Evolutionary conservation across 768 basidiomycete genomes (phyloP).

Genomic region (Grammothele lineata): DNA sequence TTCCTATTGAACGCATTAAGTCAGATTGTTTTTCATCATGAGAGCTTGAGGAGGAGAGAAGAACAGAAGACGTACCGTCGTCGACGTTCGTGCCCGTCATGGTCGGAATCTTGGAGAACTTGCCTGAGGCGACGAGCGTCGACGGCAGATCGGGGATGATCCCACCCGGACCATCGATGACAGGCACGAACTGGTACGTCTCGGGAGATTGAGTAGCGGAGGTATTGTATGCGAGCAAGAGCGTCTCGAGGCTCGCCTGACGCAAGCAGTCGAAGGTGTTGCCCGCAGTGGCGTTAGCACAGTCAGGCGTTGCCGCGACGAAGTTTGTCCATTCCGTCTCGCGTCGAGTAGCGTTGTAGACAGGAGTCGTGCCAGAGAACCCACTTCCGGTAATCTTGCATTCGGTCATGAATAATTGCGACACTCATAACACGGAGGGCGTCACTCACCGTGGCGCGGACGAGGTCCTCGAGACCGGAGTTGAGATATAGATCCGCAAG

Average conservation of each 20-base stretch:
- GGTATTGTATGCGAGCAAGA: conserved; percentile 14
- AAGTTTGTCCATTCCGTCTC: conserved; percentile 37
- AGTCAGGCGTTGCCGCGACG: conserved; percentile 6
- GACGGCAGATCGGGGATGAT: conserved; percentile 38
- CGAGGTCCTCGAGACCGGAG: conserved; percentile 21
- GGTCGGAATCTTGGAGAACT: conserved; percentile 38
- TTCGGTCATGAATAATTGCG: not conserved
- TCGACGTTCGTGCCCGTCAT: conserved; percentile 43
- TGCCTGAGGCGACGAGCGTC: conserved; percentile 25
- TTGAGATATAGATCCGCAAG: conserved; percentile 28
- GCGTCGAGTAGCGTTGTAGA: conserved; percentile 28
- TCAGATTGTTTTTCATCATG: not conserved
- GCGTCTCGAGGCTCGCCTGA: conserved; percentile 13
- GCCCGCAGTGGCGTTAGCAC: conserved; percentile 20
- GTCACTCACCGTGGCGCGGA: conserved; percentile 19
- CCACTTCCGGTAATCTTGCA: conserved; percentile 42
- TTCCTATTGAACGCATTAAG: not conserved
- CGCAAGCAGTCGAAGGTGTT: conserved; percentile 22
- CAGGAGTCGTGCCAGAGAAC: conserved; percentile 29
- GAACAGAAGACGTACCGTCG: conserved; percentile 36
- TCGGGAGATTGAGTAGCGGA: conserved; percentile 21
- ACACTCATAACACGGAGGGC: not conserved
- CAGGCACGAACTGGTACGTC: conserved; percentile 33
- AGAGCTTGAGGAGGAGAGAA: not conserved
- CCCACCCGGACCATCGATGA: conserved; percentile 39